phyloP scores from a whole-genome alignment of 1,139 yeast genomes.

The Trichomonascaceae sp. region DNA sequence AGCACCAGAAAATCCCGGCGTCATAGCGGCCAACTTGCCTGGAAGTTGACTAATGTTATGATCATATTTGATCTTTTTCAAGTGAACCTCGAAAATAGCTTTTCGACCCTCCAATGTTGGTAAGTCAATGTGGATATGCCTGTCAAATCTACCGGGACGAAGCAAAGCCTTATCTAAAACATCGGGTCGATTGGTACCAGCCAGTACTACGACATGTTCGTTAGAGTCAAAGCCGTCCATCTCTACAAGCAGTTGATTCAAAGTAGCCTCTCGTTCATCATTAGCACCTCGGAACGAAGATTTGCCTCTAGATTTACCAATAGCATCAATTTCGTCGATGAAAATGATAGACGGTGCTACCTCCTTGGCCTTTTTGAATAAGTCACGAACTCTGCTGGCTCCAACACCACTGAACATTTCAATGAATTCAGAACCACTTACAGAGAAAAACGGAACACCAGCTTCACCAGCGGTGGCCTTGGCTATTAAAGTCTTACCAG shows the following conservation, averaged over 20 bases:
- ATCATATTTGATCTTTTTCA: slow-evolving; percentile 56
- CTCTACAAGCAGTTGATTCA: slow-evolving; percentile 90
- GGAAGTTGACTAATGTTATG: slow-evolving; percentile 50
- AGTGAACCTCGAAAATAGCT: slow-evolving; percentile 82
- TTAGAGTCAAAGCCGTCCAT: slow-evolving; percentile 93
- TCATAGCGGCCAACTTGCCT: slow-evolving; percentile 87
- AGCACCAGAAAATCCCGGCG: slow-evolving; percentile 98
- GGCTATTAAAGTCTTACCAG: slow-evolving; percentile 96
- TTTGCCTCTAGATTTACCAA: slow-evolving; percentile 88
- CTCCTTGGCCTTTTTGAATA: slow-evolving; percentile 86
- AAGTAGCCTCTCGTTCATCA: slow-evolving; percentile 94
- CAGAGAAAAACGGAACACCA: slow-evolving; percentile 90
- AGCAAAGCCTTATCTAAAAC: slow-evolving; percentile 85
- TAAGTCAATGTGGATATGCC: slow-evolving; percentile 84
- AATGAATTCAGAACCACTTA: slow-evolving; percentile 96
- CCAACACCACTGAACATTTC: slow-evolving; percentile 99
- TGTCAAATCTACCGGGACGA: slow-evolving; percentile 96
- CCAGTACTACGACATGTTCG: slow-evolving; percentile 93
- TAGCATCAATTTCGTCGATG: slow-evolving; percentile 97
- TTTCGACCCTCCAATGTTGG: slow-evolving; percentile 94
- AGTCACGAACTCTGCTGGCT: slow-evolving; percentile 93
- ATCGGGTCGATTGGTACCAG: slow-evolving; percentile 95
- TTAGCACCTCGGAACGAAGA: slow-evolving; percentile 78
- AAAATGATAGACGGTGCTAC: slow-evolving; percentile 91
- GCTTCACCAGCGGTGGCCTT: slow-evolving; percentile 99